Conservation (phyloP, 257 asterid species). For the Ehretia macrophylla region DNA sequence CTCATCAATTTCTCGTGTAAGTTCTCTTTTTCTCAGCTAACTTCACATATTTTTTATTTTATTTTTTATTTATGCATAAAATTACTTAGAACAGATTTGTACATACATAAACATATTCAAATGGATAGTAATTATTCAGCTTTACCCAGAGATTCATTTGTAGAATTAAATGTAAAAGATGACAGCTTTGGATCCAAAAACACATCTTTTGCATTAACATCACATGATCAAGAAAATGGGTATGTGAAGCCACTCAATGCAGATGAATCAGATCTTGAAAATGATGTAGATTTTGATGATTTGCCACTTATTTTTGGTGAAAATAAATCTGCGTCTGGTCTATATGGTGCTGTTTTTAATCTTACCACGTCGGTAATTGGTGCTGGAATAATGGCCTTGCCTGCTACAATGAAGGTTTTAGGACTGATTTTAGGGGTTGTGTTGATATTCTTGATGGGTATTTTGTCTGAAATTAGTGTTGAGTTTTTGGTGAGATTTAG, state of each 20-base stretch:
- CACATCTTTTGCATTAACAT: conserved; percentile 34
- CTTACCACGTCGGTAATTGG: conserved; percentile 89
- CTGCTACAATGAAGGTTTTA: conserved; percentile 89
- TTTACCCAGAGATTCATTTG: conserved; percentile 20
- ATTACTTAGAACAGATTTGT: background rate
- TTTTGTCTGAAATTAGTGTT: conserved; percentile 76
- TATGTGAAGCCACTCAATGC: conserved; percentile 25
- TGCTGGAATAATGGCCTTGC: conserved; percentile 98
- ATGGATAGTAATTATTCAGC: conserved; percentile 65
- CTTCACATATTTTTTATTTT: too few species aligned
- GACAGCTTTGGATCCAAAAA: conserved; percentile 33
- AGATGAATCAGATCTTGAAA: conserved; percentile 41
- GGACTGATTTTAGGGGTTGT: conserved; percentile 65
- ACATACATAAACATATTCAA: conserved; percentile 2
- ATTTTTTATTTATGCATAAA: background rate
- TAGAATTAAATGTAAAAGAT: conserved; percentile 44
- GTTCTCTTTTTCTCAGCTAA: background rate
- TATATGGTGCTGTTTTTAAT: conserved; percentile 84
- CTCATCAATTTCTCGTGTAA: background rate
- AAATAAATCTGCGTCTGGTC: conserved; percentile 51
- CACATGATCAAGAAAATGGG: conserved; percentile 34
- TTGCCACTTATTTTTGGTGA: conserved; percentile 71
- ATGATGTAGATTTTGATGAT: conserved; percentile 57
- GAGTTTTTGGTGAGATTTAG: conserved; percentile 76
- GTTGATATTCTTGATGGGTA: conserved; percentile 63